A percentile compares a stretch with the other conserved stretches of the same genome.
These are phyloP conservation scores for Trichomonas tenax DNA, from an alignment of 208 protist species.

Conservation along the genomic window DNA sequence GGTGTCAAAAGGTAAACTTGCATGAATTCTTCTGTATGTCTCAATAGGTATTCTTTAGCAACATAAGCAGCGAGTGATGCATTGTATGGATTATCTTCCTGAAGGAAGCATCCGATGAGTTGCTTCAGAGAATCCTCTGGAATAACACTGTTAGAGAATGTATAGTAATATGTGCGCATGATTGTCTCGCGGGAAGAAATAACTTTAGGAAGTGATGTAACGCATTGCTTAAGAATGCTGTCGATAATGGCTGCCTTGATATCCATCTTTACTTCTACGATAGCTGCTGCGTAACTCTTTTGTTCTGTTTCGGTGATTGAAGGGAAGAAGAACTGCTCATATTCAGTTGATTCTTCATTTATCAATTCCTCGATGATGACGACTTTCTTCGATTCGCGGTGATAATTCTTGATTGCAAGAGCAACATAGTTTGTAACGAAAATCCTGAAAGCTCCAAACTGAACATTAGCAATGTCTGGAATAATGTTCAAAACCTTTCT, in stretches of 20 bases:
- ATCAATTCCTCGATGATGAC: not conserved
- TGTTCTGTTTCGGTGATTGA: not conserved
- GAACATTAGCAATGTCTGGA: not conserved
- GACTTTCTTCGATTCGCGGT: not conserved
- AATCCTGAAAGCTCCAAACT: not conserved
- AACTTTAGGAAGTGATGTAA: not conserved
- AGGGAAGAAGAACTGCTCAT: not conserved
- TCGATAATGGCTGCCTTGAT: not conserved
- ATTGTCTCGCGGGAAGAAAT: not conserved
- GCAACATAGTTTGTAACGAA: not conserved
- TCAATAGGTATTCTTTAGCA: not conserved
- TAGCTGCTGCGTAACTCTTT: not conserved
- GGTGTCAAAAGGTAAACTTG: not conserved
- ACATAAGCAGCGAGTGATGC: not conserved
- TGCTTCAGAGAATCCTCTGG: not conserved
- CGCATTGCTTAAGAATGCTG: not conserved
- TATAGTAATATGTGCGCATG: not conserved
- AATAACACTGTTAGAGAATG: not conserved
- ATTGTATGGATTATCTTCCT: not conserved
- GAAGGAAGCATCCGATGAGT: not conserved
- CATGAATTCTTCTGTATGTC: not conserved
- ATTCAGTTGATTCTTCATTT: not conserved
- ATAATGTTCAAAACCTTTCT: not conserved
- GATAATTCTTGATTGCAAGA: not conserved
- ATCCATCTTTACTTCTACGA: not conserved